A percentile compares a stretch with the other conserved stretches of the same genome.
Evolutionary conservation across 148 eudicot species (phyloP).

Genomic region (Vaccinium vitisidaea): DNA sequence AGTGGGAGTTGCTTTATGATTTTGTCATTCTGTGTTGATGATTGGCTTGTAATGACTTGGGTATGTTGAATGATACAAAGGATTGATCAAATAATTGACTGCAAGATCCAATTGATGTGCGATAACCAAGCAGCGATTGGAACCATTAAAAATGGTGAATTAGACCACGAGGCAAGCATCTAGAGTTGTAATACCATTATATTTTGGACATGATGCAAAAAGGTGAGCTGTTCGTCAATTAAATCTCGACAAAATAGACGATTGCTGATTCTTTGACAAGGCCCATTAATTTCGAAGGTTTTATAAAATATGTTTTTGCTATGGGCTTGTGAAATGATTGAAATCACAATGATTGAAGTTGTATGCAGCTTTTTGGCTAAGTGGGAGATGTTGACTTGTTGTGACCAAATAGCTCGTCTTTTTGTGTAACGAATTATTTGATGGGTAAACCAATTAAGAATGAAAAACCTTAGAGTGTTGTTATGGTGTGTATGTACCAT

Average conservation of each 20-base stretch:
- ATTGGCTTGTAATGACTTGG: neutral
- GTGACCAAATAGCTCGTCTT: neutral
- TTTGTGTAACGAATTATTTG: neutral
- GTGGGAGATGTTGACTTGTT: neutral
- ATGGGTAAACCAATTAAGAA: too few relatives aligned
- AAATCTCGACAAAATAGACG: neutral
- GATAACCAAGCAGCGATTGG: too few relatives aligned
- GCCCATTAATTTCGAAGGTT: neutral
- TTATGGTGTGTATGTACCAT: too few relatives aligned
- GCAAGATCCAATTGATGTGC: too few relatives aligned
- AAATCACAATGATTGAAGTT: neutral
- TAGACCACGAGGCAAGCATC: too few relatives aligned
- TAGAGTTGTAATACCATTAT: too few relatives aligned
- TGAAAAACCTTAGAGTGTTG: too few relatives aligned
- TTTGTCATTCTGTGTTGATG: neutral
- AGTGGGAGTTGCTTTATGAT: neutral
- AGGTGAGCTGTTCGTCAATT: neutral
- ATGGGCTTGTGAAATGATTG: neutral
- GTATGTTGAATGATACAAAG: neutral
- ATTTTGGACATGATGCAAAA: too few relatives aligned
- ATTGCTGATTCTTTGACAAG: neutral
- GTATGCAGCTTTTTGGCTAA: neutral
- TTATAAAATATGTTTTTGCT: neutral
- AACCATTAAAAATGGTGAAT: too few relatives aligned
- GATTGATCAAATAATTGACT: neutral